Conservation (phyloP, 169 alveolate genomes). For the Plasmodium coatneyi region DNA sequence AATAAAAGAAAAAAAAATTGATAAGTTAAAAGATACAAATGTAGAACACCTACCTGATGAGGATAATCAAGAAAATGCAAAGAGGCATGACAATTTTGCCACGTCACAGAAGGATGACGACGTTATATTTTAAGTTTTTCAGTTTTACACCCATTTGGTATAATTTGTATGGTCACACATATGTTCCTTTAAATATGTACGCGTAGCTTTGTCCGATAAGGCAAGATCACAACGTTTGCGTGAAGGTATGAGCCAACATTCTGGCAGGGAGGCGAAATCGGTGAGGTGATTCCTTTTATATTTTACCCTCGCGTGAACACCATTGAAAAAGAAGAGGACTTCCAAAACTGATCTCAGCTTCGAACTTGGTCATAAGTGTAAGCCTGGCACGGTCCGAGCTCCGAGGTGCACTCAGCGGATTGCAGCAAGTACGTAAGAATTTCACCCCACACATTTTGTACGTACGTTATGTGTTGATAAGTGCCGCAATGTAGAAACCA, state of each 20-base stretch:
- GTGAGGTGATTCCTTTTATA: not conserved
- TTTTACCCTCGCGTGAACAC: not conserved
- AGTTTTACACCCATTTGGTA: not conserved
- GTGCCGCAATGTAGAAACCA: not conserved
- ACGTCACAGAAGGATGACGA: conserved; percentile 67
- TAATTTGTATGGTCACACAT: not conserved
- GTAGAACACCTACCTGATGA: conserved; percentile 29
- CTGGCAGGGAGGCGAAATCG: not conserved
- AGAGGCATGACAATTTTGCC: conserved; percentile 19
- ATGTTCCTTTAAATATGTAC: not conserved
- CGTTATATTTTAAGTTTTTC: conserved; percentile 40
- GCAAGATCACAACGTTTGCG: not conserved
- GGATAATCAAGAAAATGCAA: conserved; percentile 6
- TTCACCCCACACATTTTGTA: not conserved
- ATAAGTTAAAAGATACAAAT: conserved; percentile 29
- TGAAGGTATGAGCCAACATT: not conserved
- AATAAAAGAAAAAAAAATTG: conserved; percentile 73
- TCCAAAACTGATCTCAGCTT: not conserved
- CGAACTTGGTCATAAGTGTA: not conserved
- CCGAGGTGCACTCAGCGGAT: not conserved
- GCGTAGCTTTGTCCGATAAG: not conserved
- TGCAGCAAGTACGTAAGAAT: not conserved
- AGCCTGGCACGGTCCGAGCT: not conserved
- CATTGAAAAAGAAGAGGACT: not conserved
- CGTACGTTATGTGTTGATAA: not conserved